Conservation (phyloP, 2,329 filamentous ascomycete genomes). For the Aspergillus amoenus region DNA sequence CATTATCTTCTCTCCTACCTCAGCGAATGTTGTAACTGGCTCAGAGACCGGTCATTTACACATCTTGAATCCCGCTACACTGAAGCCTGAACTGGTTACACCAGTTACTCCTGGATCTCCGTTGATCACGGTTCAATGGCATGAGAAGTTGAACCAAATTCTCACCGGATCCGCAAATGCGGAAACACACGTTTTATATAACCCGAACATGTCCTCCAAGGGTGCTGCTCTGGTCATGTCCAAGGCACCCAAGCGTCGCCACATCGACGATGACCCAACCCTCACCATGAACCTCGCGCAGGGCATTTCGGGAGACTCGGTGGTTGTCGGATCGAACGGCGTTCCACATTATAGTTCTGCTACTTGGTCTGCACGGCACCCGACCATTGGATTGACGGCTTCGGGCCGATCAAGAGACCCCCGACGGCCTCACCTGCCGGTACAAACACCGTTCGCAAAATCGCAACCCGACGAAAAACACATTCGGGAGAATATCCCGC, state of each 20-base stretch:
- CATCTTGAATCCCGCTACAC: slow-evolving; percentile 88
- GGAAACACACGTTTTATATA: slow-evolving; percentile 87
- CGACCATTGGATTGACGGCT: slow-evolving; percentile 71
- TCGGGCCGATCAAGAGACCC: slow-evolving; percentile 78
- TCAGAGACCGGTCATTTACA: slow-evolving; percentile 83
- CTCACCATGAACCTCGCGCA: slow-evolving; percentile 80
- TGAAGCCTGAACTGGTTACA: slow-evolving; percentile 80
- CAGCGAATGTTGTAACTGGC: slow-evolving; percentile 82
- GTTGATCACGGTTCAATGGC: slow-evolving; percentile 85
- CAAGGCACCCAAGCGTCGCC: slow-evolving; percentile 87
- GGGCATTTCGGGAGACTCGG: slow-evolving; percentile 79
- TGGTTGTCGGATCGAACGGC: slow-evolving; percentile 65
- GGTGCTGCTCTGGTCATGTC: slow-evolving; percentile 90
- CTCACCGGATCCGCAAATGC: slow-evolving; percentile 89
- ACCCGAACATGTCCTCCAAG: slow-evolving; percentile 74
- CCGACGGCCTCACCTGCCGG: slow-evolving; percentile 78
- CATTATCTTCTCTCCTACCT: slow-evolving; percentile 84
- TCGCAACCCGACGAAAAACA: slow-evolving; percentile 86
- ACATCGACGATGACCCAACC: slow-evolving; percentile 88
- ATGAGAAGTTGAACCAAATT: slow-evolving; percentile 93
- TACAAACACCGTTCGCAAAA: slow-evolving; percentile 85
- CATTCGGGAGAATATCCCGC: slow-evolving; percentile 81
- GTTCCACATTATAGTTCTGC: slow-evolving; percentile 78
- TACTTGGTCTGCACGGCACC: slow-evolving; percentile 60
- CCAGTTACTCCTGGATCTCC: slow-evolving; percentile 83